These are phyloP conservation scores for Coniophora puteana DNA, from an alignment of 1,284 basidiomycete genomes.

Conservation along the genomic window DNA sequence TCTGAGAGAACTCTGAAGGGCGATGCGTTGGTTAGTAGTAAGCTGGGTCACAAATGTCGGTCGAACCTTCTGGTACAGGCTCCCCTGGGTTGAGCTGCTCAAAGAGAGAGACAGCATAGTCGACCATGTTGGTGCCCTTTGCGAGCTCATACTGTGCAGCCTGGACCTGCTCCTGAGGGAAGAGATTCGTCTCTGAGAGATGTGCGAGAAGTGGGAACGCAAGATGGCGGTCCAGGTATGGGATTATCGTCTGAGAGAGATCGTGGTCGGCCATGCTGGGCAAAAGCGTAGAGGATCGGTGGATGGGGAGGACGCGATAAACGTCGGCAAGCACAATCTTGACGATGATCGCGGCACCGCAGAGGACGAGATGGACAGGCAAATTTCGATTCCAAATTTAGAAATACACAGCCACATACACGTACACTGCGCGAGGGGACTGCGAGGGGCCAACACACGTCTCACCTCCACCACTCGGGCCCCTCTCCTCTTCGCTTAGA, in stretches of 20 bases:
- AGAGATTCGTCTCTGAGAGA: conserved; percentile 71
- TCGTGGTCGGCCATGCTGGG: conserved; percentile 79
- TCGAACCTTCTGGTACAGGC: conserved; percentile 60
- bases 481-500: no score
- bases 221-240: conserved; percentile 92
- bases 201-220: conserved; percentile 90
- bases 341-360: no score
- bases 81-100: conserved; percentile 73
- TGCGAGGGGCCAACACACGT: no score
- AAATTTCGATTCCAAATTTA: no score
- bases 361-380: no score
- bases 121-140: conserved; percentile 95
- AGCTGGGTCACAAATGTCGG: background rate
- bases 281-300: conserved; percentile 11
- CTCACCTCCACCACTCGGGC: no score
- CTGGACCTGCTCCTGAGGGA: conserved; percentile 73
- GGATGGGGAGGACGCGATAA: background rate
- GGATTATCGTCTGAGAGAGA: conserved; percentile 88
- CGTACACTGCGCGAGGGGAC: conserved; percentile 9
- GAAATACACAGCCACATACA: conserved; percentile 21
- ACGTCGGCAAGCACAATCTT: conserved; percentile 8
- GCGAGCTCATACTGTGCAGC: conserved; percentile 95
- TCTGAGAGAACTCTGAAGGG: conserved; percentile 70
- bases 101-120: conserved; percentile 82
- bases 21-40: background rate